phyloP scores from a whole-genome alignment of 495 filamentous ascomycete genomes.

The Tuber borchii region DNA sequence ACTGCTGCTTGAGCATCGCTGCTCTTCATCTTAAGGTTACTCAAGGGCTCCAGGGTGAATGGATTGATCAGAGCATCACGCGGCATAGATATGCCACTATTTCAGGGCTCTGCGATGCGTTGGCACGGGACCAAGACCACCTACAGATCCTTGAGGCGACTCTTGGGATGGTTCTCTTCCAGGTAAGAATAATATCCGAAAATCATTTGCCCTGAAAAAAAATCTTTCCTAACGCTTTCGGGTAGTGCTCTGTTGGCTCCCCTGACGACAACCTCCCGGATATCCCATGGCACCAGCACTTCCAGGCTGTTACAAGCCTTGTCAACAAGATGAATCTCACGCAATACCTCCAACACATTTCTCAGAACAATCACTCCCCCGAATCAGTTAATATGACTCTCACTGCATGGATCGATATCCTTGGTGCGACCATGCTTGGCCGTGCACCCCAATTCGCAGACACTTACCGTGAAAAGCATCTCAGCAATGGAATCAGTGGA shows the following conservation, averaged over 20 bases:
- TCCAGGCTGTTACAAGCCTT: constrained; percentile 78
- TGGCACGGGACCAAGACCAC: constrained; percentile 73
- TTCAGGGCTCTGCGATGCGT: constrained; percentile 73
- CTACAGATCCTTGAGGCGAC: constrained; percentile 87
- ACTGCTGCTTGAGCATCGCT: constrained; percentile 91
- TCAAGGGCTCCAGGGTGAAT: constrained; percentile 56
- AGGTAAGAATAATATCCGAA: constrained; percentile 41
- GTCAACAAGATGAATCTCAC: constrained; percentile 80
- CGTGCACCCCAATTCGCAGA: constrained; percentile 80
- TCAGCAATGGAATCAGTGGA: constrained; percentile 63
- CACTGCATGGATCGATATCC: constrained; percentile 93
- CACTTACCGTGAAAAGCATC: constrained; percentile 83
- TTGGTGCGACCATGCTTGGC: constrained; percentile 87
- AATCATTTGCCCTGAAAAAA: neutral
- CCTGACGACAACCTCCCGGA: constrained; percentile 82
- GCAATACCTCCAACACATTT: constrained; percentile 53
- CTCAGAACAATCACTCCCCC: constrained; percentile 51
- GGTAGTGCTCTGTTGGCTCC: constrained; percentile 68
- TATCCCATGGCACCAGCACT: constrained; percentile 95
- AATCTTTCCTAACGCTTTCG: constrained; percentile 3
- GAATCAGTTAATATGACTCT: constrained; percentile 92
- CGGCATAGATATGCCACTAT: constrained; percentile 86
- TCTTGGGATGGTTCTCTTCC: constrained; percentile 95
- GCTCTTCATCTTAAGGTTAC: constrained; percentile 91
- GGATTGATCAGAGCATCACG: constrained; percentile 88